phyloP scores from a whole-genome alignment of 2,329 filamentous ascomycete species.

The Colletotrichum liriopes region DNA sequence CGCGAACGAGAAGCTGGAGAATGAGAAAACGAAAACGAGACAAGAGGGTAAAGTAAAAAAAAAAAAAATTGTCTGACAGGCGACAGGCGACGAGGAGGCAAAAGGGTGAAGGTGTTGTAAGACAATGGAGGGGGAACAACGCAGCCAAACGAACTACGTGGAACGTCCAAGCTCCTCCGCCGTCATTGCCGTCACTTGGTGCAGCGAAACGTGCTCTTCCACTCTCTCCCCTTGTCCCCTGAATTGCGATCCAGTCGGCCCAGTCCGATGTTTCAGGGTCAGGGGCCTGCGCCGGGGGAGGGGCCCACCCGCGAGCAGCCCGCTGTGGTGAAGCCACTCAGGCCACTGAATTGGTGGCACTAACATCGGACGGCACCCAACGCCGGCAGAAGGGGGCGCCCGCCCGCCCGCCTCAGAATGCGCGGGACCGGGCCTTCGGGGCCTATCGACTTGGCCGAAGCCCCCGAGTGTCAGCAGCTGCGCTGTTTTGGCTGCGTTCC shows the following conservation, averaged over 20 bases:
- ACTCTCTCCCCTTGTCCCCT: conserved; percentile 22
- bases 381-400: neutral
- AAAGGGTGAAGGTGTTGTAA: neutral
- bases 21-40: neutral
- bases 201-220: conserved; percentile 37
- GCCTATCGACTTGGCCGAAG: conserved; percentile 18
- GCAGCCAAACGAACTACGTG: conserved; percentile 19
- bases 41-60: conserved; percentile 5
- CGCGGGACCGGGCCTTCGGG: conserved; percentile 32
- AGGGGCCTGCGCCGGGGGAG: conserved; percentile 23
- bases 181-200: conserved; percentile 15
- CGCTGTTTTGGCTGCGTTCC: conserved; percentile 8
- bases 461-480: conserved; percentile 23
- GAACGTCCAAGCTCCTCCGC: conserved; percentile 38
- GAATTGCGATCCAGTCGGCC: conserved; percentile 28
- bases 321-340: conserved; percentile 4
- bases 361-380: conserved; percentile 36
- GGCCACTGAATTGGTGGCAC: neutral
- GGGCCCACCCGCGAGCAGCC: neutral
- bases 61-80: conserved; percentile 7
- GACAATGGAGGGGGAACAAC: conserved; percentile 21
- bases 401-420: neutral
- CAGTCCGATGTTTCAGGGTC: conserved; percentile 43
- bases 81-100: neutral
- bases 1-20: neutral